phyloP scores from a whole-genome alignment of 2,329 filamentous ascomycete species.

The Coniochaeta prunicola region DNA sequence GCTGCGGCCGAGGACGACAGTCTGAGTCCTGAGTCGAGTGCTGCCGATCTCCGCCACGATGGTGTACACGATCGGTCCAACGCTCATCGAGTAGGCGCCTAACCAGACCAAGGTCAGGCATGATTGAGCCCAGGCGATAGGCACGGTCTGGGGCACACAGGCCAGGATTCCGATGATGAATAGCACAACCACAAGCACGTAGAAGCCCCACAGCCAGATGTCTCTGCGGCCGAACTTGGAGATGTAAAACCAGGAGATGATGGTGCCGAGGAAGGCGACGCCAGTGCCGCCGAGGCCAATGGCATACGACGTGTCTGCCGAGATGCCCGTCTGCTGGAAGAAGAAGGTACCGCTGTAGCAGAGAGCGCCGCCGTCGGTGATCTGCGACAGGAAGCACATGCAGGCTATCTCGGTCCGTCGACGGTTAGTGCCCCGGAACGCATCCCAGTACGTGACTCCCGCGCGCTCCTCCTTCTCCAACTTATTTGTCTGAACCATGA shows the following conservation, averaged over 20 bases:
- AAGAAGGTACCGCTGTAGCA: constrained; percentile 31
- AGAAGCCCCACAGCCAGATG: constrained; percentile 33
- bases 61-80: constrained; percentile 37
- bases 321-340: neutral
- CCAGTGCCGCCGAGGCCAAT: constrained; percentile 28
- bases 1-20: constrained; percentile 34
- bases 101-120: constrained; percentile 36
- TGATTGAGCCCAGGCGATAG: constrained; percentile 32
- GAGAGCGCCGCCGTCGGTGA: constrained; percentile 24
- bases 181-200: constrained; percentile 29
- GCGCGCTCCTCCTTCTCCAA: constrained; percentile 69
- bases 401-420: constrained; percentile 63
- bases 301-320: neutral
- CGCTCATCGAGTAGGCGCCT: constrained; percentile 32
- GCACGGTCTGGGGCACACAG: constrained; percentile 22
- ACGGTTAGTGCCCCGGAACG: constrained; percentile 72
- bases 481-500: constrained; percentile 87
- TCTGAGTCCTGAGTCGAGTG: constrained; percentile 38
- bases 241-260: constrained; percentile 36
- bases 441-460: constrained; percentile 72
- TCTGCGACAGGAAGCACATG: constrained; percentile 1
- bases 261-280: constrained; percentile 34
- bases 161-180: constrained; percentile 35
- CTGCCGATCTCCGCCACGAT: constrained; percentile 36
- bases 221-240: constrained; percentile 32